Evolutionary conservation across 192 early-diverging fungal genomes (phyloP).

Genomic region (Gaertneriomyces sp.): DNA sequence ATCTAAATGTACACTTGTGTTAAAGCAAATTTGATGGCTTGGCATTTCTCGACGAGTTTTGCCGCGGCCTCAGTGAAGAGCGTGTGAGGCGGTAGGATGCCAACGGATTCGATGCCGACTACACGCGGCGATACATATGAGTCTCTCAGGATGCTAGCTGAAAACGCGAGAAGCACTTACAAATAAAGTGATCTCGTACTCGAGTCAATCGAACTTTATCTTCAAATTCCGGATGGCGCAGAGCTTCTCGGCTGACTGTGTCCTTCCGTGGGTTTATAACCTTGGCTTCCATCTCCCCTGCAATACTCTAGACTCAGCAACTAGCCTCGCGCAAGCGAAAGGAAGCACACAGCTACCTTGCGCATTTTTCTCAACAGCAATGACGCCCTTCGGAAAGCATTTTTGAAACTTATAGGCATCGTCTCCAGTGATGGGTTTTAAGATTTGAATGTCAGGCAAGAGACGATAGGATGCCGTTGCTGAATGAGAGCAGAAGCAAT

Average conservation of each 20-base stretch:
- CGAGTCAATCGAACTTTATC: conserved; percentile 83
- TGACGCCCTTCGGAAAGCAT: conserved; percentile 86
- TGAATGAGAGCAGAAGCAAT: neutral
- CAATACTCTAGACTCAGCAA: neutral
- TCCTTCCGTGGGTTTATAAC: conserved; percentile 92
- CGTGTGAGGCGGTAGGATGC: conserved; percentile 71
- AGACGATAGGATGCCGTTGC: conserved; percentile 93
- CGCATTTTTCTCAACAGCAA: conserved; percentile 68
- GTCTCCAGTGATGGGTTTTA: conserved; percentile 78
- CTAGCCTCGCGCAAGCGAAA: neutral
- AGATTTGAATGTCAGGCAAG: conserved; percentile 85
- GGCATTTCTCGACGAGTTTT: conserved; percentile 78
- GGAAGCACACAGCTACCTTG: conserved; percentile 26
- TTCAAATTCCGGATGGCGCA: conserved; percentile 90
- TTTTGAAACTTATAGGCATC: conserved; percentile 74
- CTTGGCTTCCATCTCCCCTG: conserved; percentile 64
- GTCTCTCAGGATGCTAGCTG: neutral
- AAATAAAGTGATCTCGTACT: conserved; percentile 96
- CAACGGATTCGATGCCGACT: conserved; percentile 86
- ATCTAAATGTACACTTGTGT: neutral
- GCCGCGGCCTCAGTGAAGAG: conserved; percentile 75
- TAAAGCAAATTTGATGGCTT: conserved; percentile 62
- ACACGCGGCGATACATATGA: neutral
- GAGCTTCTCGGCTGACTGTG: conserved; percentile 88
- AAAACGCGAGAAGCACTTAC: conserved; percentile 28